Base-by-base conservation (phyloP, 768 basidiomycete genomes). In the Dictyophora rubrovolvata region DNA sequence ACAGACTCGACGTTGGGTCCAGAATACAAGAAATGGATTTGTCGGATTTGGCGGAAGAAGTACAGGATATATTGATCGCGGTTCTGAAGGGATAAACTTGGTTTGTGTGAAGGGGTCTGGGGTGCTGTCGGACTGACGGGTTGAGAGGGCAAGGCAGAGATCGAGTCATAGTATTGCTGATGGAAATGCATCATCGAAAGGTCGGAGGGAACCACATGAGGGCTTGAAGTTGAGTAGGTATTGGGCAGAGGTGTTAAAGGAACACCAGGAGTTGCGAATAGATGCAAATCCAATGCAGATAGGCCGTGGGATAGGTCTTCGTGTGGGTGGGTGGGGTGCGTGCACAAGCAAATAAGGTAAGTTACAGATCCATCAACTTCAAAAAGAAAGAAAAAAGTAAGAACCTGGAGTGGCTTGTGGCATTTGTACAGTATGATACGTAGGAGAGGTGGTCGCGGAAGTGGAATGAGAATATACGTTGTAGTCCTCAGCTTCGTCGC, bases 31-130 rank as follows among this genome's bases (percentile, higher is more conserved):
- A 81, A 83, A 65, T 88, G 83, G 60, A 83, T 72, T 63, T 79
- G 79, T 20, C 81, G 80, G 61, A 89, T 84, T 61, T 84, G 77
- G 55, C 81, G 79, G 67, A 91, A 89, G 69, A 89, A 90, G 70
- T 89, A 86, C 64, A 83, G 72, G 55, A 87, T 79, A 62, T 83
- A 79, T 37, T 83, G 79, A 56, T 78, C 75, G 82, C 60, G 79
- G 46, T 42, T 42, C n/a, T 42, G 42, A 9, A n/a, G 42, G 10
- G 42, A 12, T 12, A 42, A 42, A 79, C 68, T 35, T 69, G 67
- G 57, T 71, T 73, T 62, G 79, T 77, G 46, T 70, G 70, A 53
- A 18, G 54, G 57, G 21, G 16, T 53, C 47, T 22, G 37, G 48
- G 56, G 47, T 34, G 50, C 33, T 4, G 53, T 28, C 35, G 21